Evolutionary conservation across 768 basidiomycete genomes (phyloP).

Genomic region (Amanita molliuscula): DNA sequence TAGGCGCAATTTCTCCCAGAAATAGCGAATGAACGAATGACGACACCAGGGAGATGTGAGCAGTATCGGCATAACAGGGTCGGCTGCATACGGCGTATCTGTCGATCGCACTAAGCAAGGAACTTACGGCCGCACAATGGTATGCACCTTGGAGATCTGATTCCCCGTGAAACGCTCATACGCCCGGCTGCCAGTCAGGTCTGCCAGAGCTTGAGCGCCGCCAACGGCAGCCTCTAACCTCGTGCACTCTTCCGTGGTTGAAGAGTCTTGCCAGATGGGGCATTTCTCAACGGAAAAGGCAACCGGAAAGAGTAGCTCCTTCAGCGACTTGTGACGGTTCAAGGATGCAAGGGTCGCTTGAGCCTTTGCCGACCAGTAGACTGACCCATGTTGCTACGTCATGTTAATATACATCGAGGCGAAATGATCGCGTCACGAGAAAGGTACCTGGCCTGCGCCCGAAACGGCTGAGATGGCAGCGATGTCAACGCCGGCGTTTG

Average conservation of each 20-base stretch:
- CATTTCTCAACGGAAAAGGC: slow-evolving; percentile 62
- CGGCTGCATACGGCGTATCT: slow-evolving; percentile 50
- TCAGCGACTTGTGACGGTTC: slow-evolving; percentile 37
- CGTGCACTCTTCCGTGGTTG: slow-evolving; percentile 66
- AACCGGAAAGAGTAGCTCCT: slow-evolving; percentile 45
- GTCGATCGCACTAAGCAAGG: slow-evolving; percentile 4
- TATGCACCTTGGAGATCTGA: slow-evolving; percentile 63
- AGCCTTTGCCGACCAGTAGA: slow-evolving; percentile 64
- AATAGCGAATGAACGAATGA: slow-evolving; percentile 82
- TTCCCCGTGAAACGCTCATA: slow-evolving; percentile 85
- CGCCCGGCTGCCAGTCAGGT: slow-evolving; percentile 72
- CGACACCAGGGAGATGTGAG: slow-evolving; percentile 69
- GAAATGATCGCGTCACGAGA: neutral
- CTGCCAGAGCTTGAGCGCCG: slow-evolving; percentile 60
- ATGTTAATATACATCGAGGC: neutral
- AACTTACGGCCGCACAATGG: neutral
- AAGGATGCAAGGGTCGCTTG: slow-evolving; percentile 41
- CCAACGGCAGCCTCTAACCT: slow-evolving; percentile 59
- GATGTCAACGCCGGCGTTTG: slow-evolving; percentile 48
- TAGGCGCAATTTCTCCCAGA: slow-evolving; percentile 64
- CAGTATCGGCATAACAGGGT: slow-evolving; percentile 47
- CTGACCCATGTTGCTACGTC: slow-evolving; percentile 74
- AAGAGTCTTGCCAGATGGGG: slow-evolving; percentile 91
- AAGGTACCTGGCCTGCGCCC: slow-evolving; percentile 66
- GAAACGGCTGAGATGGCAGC: slow-evolving; percentile 51